phyloP scores from a whole-genome alignment of 768 basidiomycete genomes.

The Xerocomellus intermedius region DNA sequence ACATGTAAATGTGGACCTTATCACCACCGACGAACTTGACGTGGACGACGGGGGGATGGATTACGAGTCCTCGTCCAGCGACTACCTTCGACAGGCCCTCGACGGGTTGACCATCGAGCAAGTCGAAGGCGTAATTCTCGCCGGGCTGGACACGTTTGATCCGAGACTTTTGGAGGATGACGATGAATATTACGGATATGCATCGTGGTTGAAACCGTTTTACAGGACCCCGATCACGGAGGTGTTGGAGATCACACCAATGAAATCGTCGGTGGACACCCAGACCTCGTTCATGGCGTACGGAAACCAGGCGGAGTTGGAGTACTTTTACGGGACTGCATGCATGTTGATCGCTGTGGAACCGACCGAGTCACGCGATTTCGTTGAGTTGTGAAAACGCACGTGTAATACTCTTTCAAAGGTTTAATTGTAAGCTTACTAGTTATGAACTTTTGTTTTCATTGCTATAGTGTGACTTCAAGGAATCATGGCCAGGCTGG shows the following conservation, averaged over 20 bases:
- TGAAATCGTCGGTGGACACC: slow-evolving; percentile 4
- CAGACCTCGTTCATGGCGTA: not conserved
- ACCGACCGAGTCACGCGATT: not conserved
- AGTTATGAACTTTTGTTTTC: too few relatives aligned
- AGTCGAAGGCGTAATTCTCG: slow-evolving; percentile 1
- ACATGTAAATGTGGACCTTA: not conserved
- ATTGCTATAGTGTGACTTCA: too few relatives aligned
- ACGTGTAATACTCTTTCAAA: not conserved
- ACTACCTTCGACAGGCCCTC: not conserved
- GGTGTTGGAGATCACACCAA: slow-evolving; percentile 10
- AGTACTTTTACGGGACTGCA: slow-evolving; percentile 12
- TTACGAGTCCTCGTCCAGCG: rapidly evolving
- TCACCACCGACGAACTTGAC: slow-evolving; percentile 1
- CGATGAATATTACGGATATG: not conserved
- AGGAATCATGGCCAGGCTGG: too few relatives aligned
- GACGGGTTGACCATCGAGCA: not conserved
- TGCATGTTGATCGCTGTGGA: slow-evolving; percentile 13
- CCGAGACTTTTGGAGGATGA: not conserved
- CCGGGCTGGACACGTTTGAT: not conserved
- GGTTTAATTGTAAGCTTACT: too few relatives aligned
- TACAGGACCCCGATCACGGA: slow-evolving; percentile 4
- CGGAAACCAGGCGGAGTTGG: slow-evolving; percentile 2
- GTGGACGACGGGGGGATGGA: not conserved
- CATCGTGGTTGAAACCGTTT: not conserved
- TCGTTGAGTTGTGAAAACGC: not conserved